Conservation (phyloP, 1,139 yeast genomes). For the Yamadazyma diospyri region DNA sequence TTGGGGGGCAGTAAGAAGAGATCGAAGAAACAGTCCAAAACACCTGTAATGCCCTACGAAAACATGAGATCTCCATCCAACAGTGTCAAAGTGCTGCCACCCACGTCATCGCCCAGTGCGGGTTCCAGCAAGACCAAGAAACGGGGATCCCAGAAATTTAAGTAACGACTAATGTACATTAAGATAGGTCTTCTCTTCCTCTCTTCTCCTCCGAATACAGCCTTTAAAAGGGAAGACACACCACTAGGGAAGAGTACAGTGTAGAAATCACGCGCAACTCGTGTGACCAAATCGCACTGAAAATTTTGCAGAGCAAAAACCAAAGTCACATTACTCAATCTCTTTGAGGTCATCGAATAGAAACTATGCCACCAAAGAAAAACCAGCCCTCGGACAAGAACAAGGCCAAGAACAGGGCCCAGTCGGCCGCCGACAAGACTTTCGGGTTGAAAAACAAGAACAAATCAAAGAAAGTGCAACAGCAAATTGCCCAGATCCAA, state of each 20-base stretch:
- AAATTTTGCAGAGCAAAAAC: conserved; percentile 1
- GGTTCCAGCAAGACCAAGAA: conserved; percentile 12
- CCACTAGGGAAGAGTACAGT: no score
- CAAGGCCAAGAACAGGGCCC: conserved; percentile 67
- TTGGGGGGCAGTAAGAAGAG: conserved; percentile 26
- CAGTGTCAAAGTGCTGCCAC: conserved; percentile 9
- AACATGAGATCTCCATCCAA: conserved; percentile 8
- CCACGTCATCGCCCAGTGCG: conserved; percentile 12
- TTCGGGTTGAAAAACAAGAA: conserved; percentile 94
- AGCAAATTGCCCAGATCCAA: conserved; percentile 71
- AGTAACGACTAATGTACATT: conserved; percentile 7
- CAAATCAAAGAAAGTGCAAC: conserved; percentile 89
- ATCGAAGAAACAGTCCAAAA: conserved; percentile 17
- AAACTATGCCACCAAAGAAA: conserved; percentile 80
- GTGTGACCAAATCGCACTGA: no score
- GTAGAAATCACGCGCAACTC: no score
- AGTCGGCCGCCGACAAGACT: conserved; percentile 81
- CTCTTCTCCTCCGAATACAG: no score
- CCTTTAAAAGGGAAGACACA: no score
- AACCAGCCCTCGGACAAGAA: conserved; percentile 56
- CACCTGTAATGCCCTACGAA: conserved; percentile 8
- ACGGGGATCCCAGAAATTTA: conserved; percentile 20
- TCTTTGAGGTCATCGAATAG: no score
- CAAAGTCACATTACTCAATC: no score
- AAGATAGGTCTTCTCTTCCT: neutral